Conservation (phyloP, 176 grass and related monocot species). For the Juncus effusus region DNA sequence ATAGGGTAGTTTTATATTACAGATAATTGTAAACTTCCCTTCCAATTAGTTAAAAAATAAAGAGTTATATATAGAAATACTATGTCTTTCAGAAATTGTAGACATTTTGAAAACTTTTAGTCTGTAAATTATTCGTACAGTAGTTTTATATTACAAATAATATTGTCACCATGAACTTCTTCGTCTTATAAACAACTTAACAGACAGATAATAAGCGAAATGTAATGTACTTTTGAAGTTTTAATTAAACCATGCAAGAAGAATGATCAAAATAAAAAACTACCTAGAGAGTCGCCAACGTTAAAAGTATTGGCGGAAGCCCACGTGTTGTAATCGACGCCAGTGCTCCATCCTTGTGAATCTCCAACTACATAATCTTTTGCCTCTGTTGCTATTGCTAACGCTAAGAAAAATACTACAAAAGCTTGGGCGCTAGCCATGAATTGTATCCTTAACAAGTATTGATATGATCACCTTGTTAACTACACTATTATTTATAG, state of each 20-base stretch:
- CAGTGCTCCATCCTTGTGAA: slow-evolving; percentile 37
- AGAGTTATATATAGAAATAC: no score
- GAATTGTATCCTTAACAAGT: slow-evolving; percentile 12
- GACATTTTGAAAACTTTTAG: no score
- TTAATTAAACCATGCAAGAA: neutral
- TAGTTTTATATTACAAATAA: no score
- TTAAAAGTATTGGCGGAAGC: slow-evolving; percentile 34
- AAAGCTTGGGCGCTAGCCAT: slow-evolving; percentile 15
- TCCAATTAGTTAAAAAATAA: no score
- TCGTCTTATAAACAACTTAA: no score
- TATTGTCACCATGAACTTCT: no score
- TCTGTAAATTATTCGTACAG: no score
- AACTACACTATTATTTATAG: neutral
- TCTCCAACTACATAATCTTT: slow-evolving; percentile 55
- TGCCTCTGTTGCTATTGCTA: slow-evolving; percentile 25
- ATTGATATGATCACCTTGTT: slow-evolving; percentile 6
- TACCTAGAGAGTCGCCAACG: slow-evolving; percentile 51
- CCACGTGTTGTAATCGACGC: slow-evolving; percentile 53
- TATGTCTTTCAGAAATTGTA: no score
- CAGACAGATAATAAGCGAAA: no score
- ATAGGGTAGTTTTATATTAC: no score
- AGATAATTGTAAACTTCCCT: no score
- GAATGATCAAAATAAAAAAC: neutral
- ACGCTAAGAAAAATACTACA: slow-evolving; percentile 9
- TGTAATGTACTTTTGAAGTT: no score